Base-by-base conservation (phyloP, 805 yeast species). In the Diddensiella santjacobensis region DNA sequence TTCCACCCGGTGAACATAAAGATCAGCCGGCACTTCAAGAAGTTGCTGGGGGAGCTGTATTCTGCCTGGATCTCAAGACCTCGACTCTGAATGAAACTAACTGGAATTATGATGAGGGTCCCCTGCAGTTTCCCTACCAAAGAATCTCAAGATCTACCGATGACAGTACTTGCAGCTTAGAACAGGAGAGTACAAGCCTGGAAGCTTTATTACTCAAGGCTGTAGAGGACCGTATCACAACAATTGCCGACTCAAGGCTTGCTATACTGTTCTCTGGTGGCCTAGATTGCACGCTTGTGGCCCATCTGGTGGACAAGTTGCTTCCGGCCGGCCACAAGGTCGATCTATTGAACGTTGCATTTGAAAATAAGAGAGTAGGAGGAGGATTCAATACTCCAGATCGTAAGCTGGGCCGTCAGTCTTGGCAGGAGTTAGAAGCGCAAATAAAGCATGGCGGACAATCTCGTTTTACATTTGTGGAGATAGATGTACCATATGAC, bases 191-290 rank as follows among this genome's bases (percentile, higher is more conserved):
- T 33, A 17, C 3, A n/a, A 22, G 45, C n/a, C 37, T 44, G 23
- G 44, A 31, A 22, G 3, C 35, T 13, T 26, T 48, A 4, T 24
- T 45, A 23, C 24, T 10, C 2, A 22, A 24, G n/a, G 39, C 54
- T 2, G 45, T 46, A 2, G 18, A 19, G 13, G 19, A n/a, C 6
- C 43, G 56, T 8, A 43, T 45, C 3, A 15, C 18, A 8, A 33
- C 44, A 22, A 41, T 53, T 8, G 51, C 55, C 2, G 30, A 35
- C 10, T 2, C 50, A 1, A 64, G 65, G 3, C 65, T 82, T 38
- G 84, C 85, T 0, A 70, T 93, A 0, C 66, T 93, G 26, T 93
- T 90, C 61, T 87, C 96, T 39, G 99, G 99, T 1, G 99, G 99
- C 0, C 70, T 93, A 3, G 99, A 93, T 61, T 93, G 99, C 64